phyloP scores from a whole-genome alignment of 768 basidiomycete genomes.

The Naganishia friedmannii region DNA sequence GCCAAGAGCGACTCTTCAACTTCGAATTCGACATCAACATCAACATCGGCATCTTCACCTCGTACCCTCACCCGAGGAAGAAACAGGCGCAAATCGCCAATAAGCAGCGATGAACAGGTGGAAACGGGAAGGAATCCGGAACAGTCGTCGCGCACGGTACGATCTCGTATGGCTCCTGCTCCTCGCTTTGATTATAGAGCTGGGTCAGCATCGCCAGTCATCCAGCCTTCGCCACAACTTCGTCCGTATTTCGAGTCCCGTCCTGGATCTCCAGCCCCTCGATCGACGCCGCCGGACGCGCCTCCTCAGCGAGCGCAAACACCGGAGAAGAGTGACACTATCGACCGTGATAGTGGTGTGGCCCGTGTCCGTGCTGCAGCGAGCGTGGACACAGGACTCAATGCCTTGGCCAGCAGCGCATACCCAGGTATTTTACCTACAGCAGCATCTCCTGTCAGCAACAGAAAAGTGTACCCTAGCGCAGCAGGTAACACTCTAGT shows the following conservation, averaged over 20 bases:
- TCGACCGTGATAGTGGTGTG: slow-evolving; percentile 10
- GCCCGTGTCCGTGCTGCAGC: not conserved
- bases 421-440: not conserved
- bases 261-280: not conserved
- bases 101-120: not conserved
- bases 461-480: not conserved
- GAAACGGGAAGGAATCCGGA: slow-evolving; percentile 14
- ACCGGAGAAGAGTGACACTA: not conserved
- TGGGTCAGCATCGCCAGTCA: not conserved
- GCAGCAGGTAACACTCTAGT: not conserved
- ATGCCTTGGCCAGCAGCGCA: not conserved
- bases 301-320: not conserved
- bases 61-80: slow-evolving; percentile 4
- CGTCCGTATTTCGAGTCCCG: not conserved
- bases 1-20: slow-evolving; percentile 10
- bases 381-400: slow-evolving; percentile 23
- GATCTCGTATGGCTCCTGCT: slow-evolving; percentile 18
- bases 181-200: not conserved
- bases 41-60: not conserved
- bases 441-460: not conserved
- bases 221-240: slow-evolving; percentile 2
- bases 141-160: not conserved
- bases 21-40: no score
- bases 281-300: not conserved
- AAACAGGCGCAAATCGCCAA: slow-evolving; percentile 5